Evolutionary conservation across 2,329 filamentous ascomycete species (phyloP).

Genomic region (Dactylellina drechsleri): DNA sequence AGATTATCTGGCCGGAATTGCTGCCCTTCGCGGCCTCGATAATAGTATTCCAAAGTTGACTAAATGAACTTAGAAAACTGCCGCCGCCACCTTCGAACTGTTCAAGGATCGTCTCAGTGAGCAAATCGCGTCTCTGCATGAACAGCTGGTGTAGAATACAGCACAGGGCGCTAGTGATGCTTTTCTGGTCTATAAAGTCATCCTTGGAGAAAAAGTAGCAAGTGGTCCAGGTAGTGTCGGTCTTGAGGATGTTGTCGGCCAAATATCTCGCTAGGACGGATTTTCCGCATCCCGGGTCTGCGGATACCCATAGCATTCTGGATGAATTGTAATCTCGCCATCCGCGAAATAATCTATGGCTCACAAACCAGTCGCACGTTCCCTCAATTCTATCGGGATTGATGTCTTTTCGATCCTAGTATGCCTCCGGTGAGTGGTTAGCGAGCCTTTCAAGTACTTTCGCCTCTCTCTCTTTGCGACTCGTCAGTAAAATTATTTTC

Average conservation of each 20-base stretch:
- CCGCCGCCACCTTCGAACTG: too few relatives aligned
- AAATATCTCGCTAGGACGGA: conserved; percentile 63
- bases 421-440: too few relatives aligned
- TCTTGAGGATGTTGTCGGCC: conserved; percentile 59
- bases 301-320: conserved; percentile 62
- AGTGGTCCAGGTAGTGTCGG: conserved; percentile 53
- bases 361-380: conserved; percentile 42
- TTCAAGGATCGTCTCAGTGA: neutral
- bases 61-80: too few relatives aligned
- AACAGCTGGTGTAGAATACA: conserved; percentile 63
- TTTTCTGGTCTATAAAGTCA: conserved; percentile 61
- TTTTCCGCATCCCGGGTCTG: conserved; percentile 64
- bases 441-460: too few relatives aligned
- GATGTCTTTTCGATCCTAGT: too few relatives aligned
- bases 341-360: conserved; percentile 5
- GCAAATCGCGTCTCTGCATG: conserved; percentile 53
- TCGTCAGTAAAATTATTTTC: too few relatives aligned
- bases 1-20: too few relatives aligned
- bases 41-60: too few relatives aligned
- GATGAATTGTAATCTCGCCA: conserved; percentile 40
- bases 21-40: too few relatives aligned
- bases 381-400: neutral
- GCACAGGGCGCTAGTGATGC: conserved; percentile 59
- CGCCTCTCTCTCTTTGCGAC: too few relatives aligned
- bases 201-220: conserved; percentile 66